Evolutionary conservation across 257 asterid species (phyloP), one percentile per base, ranked within the genome.

Genomic region (Cynanchum wilfordii): DNA sequence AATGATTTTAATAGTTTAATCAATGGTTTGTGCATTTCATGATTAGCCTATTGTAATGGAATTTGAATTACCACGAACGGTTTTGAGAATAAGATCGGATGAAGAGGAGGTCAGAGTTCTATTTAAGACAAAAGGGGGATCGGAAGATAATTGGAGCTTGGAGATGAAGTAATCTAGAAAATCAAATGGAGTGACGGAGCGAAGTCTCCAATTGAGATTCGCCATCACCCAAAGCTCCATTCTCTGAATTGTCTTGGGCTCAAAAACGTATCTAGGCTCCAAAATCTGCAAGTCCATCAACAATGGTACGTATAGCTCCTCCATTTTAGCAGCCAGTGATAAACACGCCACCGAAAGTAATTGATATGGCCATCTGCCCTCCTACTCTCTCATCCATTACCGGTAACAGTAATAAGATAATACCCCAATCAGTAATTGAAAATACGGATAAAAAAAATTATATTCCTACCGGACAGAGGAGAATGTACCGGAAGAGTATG

Each of bases 401-500:
- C 58, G 9, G 3, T 52, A 52, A 52, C 9, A 52, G 7, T 1
- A 52, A 52, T 19, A 33, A 33, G 38, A 55, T n/a, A 30, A 56
- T 22, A 33, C 27, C 11, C 11, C 22, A 24, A 57, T 25, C 17
- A 57, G 13, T 57, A 25, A 24, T 30, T 2, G 20, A 2, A 27
- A 27, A 59, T 27, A 10, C 49, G 6, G 24, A 33, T 29, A 10
- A 10, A 42, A 20, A 17, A 5, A 25, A 20, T n/a, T 25, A 55
- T 10, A 42, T 42, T 42, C 10, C 47, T 42, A 42, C 47, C 47
- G 47, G 47, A 42, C 47, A 42, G 10, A 47, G 7, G 24, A 11
- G 13, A 19, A 59, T 59, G 40, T 93, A 94, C 98, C 90, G 96
- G 96, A 77, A 91, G 76, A 62, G 79, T 85, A 77, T 89, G 92